These are phyloP conservation scores for Collybia sp. DNA, from an alignment of 768 basidiomycete genomes.

Conservation along the genomic window DNA sequence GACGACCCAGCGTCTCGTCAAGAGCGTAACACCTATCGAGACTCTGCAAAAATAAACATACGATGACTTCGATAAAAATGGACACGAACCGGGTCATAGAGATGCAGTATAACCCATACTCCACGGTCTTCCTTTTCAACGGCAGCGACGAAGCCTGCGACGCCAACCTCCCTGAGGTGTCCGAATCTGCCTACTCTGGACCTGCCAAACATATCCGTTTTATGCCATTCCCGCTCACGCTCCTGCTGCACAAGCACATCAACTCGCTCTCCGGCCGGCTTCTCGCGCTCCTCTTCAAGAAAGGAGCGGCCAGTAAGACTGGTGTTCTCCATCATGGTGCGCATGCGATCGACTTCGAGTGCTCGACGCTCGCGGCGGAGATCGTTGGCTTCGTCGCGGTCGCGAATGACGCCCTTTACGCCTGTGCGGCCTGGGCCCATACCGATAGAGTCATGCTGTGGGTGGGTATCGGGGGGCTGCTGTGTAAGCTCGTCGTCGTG, in stretches of 20 bases:
- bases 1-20: slow-evolving; percentile 60
- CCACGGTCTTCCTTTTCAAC: slow-evolving; percentile 67
- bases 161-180: slow-evolving; percentile 76
- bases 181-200: slow-evolving; percentile 60
- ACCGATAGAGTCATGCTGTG: slow-evolving; percentile 59
- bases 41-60: slow-evolving; percentile 33
- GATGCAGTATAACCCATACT: slow-evolving; percentile 81
- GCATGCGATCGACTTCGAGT: slow-evolving; percentile 47
- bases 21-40: slow-evolving; percentile 72
- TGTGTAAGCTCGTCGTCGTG: slow-evolving; percentile 44
- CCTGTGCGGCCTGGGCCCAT: slow-evolving; percentile 86
- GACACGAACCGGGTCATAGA: slow-evolving; percentile 71
- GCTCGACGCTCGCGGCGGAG: slow-evolving; percentile 48
- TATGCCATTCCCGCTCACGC: slow-evolving; percentile 25
- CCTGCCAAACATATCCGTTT: slow-evolving; percentile 42
- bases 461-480: slow-evolving; percentile 22
- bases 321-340: slow-evolving; percentile 57
- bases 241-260: slow-evolving; percentile 43
- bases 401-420: slow-evolving; percentile 85
- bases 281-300: slow-evolving; percentile 71
- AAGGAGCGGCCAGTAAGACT: slow-evolving; percentile 67
- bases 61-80: slow-evolving; percentile 2
- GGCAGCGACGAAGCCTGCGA: slow-evolving; percentile 65
- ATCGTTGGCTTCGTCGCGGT: slow-evolving; percentile 64
- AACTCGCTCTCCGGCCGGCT: slow-evolving; percentile 33